Evolutionary conservation across 2,329 filamentous ascomycete genomes (phyloP), one percentile per base, ranked within the genome.

Genomic region (Talaromyces verruculosus): DNA sequence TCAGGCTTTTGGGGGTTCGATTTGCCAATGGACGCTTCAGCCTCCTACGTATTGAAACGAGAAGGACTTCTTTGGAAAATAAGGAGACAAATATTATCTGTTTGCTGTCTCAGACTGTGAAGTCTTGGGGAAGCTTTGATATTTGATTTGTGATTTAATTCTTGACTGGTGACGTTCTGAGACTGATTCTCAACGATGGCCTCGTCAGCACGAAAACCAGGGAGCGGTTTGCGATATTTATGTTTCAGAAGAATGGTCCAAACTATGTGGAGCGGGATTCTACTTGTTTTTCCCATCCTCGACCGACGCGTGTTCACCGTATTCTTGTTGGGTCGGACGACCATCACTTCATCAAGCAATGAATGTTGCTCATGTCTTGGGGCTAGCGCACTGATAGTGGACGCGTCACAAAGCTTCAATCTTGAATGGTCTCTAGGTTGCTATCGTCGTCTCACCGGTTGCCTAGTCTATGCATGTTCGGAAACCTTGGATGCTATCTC

Each of bases 201-300:
- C 55, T 51, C 41, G 7, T 35, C 69, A 76, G 68, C 64, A 67
- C 67, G 65, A 67, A 71, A 67, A 63, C 68, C 67, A 68, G 70
- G 77, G 76, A 73, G 63, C 65, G 67, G 63, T 67, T 69, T 68
- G 69, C 61, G 71, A 71, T 80, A 79, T 80, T 80, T 80, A 79
- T 80, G 77, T 76, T 76, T 75, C 65, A 72, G 68, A 69, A 75
- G 47, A 39, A 35, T 10, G 47, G 39, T 25, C 33, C 45, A 49
- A 43, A 22, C 15, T 43, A 62, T 28, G 13, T 25, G 61, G 15
- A 19, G 47, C 19, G 22, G 51, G 55, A 49, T 55, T 59, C 28
- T 30, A 53, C 53, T 63, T 37, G 30, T 53, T 57, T 59, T 47
- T 37, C 15, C 30, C 39, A 30, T 60, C 13, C 15, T 43, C 62